These are phyloP conservation scores for Stellera chamaejasme DNA, from an alignment of 345 rosid species.

Conservation along the genomic window DNA sequence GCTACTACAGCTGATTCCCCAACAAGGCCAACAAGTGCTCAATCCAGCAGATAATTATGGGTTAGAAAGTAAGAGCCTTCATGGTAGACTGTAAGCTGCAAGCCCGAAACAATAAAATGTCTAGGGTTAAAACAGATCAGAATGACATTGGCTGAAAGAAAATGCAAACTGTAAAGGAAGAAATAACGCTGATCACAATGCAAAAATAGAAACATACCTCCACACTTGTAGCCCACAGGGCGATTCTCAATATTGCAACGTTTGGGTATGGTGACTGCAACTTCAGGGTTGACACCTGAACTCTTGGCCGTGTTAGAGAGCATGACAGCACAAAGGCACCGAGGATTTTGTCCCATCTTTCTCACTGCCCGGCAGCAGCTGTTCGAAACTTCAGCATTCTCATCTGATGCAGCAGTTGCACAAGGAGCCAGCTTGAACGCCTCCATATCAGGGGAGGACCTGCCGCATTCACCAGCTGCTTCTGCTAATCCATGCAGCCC, in stretches of 20 bases:
- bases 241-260: conserved; percentile 74
- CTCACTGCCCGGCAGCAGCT: conserved; percentile 64
- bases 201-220: conserved; percentile 32
- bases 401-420: conserved; percentile 55
- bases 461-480: conserved; percentile 84
- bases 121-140: too few species aligned
- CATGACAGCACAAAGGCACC: conserved; percentile 83
- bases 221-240: conserved; percentile 84
- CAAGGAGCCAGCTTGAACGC: conserved; percentile 87
- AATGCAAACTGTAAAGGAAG: background rate
- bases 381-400: conserved; percentile 43
- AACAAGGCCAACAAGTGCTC: too few species aligned
- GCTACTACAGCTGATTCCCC: too few species aligned
- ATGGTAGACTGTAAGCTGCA: conserved; percentile 56
- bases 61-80: conserved; percentile 14
- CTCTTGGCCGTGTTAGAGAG: conserved; percentile 70
- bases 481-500: conserved; percentile 25
- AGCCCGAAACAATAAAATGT: background rate
- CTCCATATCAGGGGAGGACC: conserved; percentile 62
- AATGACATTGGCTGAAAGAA: background rate
- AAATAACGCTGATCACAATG: background rate
- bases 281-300: conserved; percentile 61
- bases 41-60: background rate
- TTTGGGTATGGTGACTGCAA: conserved; percentile 81
- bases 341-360: conserved; percentile 64